Base-by-base conservation (phyloP, 116 monocot species). In the Iris pallida region DNA sequence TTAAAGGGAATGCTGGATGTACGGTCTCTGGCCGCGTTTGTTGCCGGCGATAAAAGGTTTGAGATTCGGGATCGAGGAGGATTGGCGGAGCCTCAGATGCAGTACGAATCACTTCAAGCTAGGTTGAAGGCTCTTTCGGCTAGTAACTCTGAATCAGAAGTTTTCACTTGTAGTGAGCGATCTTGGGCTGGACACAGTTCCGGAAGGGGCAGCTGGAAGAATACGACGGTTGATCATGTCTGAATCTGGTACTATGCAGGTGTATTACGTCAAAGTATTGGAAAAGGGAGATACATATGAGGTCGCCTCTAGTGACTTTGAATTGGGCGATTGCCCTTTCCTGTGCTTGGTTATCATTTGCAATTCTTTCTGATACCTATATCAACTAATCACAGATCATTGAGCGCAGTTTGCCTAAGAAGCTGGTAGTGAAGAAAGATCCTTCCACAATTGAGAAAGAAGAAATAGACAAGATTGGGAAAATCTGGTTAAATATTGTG, bases 251-350 rank as follows among this genome's bases (percentile, higher is more conserved):
- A 72, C 46, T 59, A 79, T 97, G 64, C 92, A 97, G 70, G 85
- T 89, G 72, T 85, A 76, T 58, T 92, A 78, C 78, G 96, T 97
- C 44, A 97, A 81, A 74, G 87, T 97, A 42, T 58, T 97, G 79
- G 96, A 97, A 68, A 97, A 90, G 69, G 90, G 90, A 16, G 97
- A 98, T 57, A 85, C 90, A 45, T 98, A 90, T 73, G 97, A 98
- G 97, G 97, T 92, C 16, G 70, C 82, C 66, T 73, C 4, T 45
- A 20, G 1, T 53, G 42, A 43, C 13, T 41, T 16, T 30, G 9
- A 55, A 30, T 40, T 30, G 48, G 16, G 13, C 18, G 12, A 51
- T 65, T 55, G 55, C 16, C 16, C 15, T 54, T 0, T 19, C 56
- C 4, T 42, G 13, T 13, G 16, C 45, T 55, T 45, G 9, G 14